Evolutionary conservation across 2,329 filamentous ascomycete genomes (phyloP), one percentile per base, ranked within the genome.

Genomic region (Trichophyton benhamiae): DNA sequence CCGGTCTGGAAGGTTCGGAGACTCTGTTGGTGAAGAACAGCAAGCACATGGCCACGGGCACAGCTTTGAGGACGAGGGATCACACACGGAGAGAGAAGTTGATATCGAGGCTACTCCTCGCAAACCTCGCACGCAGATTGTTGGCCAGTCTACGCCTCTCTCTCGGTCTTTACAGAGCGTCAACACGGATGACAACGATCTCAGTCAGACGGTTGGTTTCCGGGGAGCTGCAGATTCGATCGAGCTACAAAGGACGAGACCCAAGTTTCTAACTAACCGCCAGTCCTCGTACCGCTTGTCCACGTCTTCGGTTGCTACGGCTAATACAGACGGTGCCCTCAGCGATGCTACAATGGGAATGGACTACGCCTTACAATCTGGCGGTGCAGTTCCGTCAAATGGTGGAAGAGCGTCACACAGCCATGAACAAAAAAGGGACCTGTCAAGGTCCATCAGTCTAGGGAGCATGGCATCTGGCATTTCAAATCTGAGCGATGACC

Each of bases 391-490:
- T 3, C 84, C 89, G 1, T 77, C 68, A 25, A 69, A 68, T 41
- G 66, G 65, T 42, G 58, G 66, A 22, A 67, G 67, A 46, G 63
- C 62, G 15, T 44, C 55, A 11, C 66, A 63, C n/a, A 55, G 61
- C 25, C 61, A 80, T 42, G 78, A 75, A 61, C 70, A 77, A 25
- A 77, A 69, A 67, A 76, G 68, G 67, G 77, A 72, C 1, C 78
- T 95, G 60, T 85, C 87, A 20, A 82, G 92, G 25, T 83, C 91
- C 9, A 86, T 91, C 64, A 96, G 91, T 74, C 81, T 96, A 63
- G 91, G 91, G 22, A 96, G 92, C 72, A 90, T 96, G 76, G 87
- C 85, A 1, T 96, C 91, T 3, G 89, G 87, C 0, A 76, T 84
- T 33, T 83, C 82, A 22, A 79, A 76, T 66, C 75, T 81, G 67